phyloP scores from a whole-genome alignment of 1,284 basidiomycete species.

The Fomitiporia mediterranea region DNA sequence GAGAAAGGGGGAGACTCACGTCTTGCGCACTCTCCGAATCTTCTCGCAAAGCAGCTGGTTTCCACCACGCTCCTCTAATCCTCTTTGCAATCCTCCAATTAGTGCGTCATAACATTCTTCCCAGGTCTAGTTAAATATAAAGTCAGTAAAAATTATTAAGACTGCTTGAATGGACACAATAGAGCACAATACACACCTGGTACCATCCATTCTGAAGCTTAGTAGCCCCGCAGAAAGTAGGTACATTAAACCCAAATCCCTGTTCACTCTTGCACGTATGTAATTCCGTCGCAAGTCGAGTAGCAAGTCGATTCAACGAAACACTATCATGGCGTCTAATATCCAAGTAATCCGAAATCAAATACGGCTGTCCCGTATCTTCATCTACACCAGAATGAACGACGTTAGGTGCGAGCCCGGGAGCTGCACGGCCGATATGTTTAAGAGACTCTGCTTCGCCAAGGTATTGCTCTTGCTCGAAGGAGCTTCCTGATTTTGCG shows the following conservation, averaged over 20 bases:
- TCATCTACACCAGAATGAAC: slow-evolving; percentile 37
- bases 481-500: slow-evolving; percentile 49
- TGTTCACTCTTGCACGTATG: slow-evolving; percentile 50
- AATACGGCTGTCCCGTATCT: slow-evolving; percentile 47
- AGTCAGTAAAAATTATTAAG: not conserved
- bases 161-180: not conserved
- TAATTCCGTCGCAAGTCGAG: slow-evolving; percentile 59
- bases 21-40: slow-evolving; percentile 50
- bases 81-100: slow-evolving; percentile 58
- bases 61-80: slow-evolving; percentile 44
- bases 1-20: slow-evolving; percentile 40
- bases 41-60: slow-evolving; percentile 47
- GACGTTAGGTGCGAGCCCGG: slow-evolving; percentile 63
- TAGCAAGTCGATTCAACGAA: slow-evolving; percentile 51
- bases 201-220: slow-evolving; percentile 74
- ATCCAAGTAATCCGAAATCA: slow-evolving; percentile 74
- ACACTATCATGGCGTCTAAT: slow-evolving; percentile 43
- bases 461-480: slow-evolving; percentile 58
- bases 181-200: slow-evolving; percentile 2
- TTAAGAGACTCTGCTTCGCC: slow-evolving; percentile 73
- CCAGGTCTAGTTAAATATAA: slow-evolving; percentile 46
- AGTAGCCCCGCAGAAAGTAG: slow-evolving; percentile 80
- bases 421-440: slow-evolving; percentile 58
- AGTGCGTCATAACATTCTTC: slow-evolving; percentile 65
- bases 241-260: slow-evolving; percentile 71